Conservation (phyloP, 129 eudicot genomes). For the Silybum marianum region DNA sequence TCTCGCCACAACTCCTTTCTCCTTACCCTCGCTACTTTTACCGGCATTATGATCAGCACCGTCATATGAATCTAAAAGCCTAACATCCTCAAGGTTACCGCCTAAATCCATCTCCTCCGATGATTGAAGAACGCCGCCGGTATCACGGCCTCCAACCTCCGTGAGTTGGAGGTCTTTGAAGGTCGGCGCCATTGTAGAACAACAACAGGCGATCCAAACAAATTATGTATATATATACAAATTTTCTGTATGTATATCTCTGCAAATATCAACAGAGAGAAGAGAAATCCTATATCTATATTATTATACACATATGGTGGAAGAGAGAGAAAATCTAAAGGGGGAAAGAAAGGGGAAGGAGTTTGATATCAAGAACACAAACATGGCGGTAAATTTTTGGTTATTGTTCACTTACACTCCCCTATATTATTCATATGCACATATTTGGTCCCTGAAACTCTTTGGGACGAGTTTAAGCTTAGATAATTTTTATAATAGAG, state of each 20-base stretch:
- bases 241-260: slow-evolving; percentile 6
- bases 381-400: slow-evolving; percentile 14
- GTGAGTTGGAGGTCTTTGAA: slow-evolving; percentile 57
- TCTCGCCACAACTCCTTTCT: slow-evolving; percentile 27
- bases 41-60: slow-evolving; percentile 17
- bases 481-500: too few relatives aligned
- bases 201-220: slow-evolving; percentile 16
- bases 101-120: slow-evolving; percentile 41
- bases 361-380: not conserved
- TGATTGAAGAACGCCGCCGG: slow-evolving; percentile 13
- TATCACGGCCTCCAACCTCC: slow-evolving; percentile 31
- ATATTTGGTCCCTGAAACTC: not conserved
- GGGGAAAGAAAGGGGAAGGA: slow-evolving; percentile 15
- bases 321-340: slow-evolving; percentile 14
- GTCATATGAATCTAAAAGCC: slow-evolving; percentile 61
- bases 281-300: not conserved
- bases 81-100: slow-evolving; percentile 56
- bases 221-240: not conserved
- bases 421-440: not conserved
- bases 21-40: not conserved
- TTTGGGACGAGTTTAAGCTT: too few relatives aligned
- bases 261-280: not conserved
- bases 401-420: not conserved
- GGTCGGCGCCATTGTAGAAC: slow-evolving; percentile 50
- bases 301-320: not conserved